Conservation (phyloP, 2,329 filamentous ascomycete species). For the Mariannaea sp. region DNA sequence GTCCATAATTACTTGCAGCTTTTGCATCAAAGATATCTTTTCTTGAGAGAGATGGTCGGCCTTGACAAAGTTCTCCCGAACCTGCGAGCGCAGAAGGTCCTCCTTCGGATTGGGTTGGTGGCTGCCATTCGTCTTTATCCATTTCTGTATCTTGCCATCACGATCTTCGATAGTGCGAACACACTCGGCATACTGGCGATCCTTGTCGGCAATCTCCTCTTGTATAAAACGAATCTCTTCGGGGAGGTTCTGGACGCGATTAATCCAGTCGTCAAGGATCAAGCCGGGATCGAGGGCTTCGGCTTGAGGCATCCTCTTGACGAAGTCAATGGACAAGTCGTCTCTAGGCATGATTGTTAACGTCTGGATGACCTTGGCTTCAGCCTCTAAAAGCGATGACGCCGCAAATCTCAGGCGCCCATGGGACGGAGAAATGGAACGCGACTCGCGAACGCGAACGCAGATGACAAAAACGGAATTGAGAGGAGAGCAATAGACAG, state of each 20-base stretch:
- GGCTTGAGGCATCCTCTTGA: slow-evolving; percentile 66
- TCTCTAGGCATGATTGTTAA: slow-evolving; percentile 75
- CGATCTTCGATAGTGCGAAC: slow-evolving; percentile 71
- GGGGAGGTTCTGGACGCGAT: slow-evolving; percentile 76
- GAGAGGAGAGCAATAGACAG: slow-evolving; percentile 22
- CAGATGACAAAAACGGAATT: slow-evolving; percentile 18
- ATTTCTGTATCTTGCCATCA: slow-evolving; percentile 78
- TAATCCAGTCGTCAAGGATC: slow-evolving; percentile 79
- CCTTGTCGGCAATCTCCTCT: slow-evolving; percentile 82
- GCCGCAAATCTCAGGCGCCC: slow-evolving; percentile 28
- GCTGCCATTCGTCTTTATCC: slow-evolving; percentile 77
- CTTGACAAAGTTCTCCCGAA: slow-evolving; percentile 69
- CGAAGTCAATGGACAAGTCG: slow-evolving; percentile 73
- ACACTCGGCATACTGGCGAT: slow-evolving; percentile 72
- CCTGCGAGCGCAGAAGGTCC: slow-evolving; percentile 66
- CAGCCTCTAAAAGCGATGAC: slow-evolving; percentile 27
- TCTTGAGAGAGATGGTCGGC: slow-evolving; percentile 75
- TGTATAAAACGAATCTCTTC: slow-evolving; percentile 83
- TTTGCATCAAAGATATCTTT: slow-evolving; percentile 72
- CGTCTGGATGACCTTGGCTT: slow-evolving; percentile 37
- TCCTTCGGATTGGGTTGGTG: slow-evolving; percentile 77
- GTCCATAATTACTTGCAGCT: slow-evolving; percentile 63
- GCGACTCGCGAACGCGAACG: slow-evolving; percentile 19
- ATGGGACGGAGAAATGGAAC: slow-evolving; percentile 26
- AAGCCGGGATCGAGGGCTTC: slow-evolving; percentile 68